Conservation (phyloP, 2,329 filamentous ascomycete species). For the Colletotrichum sp. region DNA sequence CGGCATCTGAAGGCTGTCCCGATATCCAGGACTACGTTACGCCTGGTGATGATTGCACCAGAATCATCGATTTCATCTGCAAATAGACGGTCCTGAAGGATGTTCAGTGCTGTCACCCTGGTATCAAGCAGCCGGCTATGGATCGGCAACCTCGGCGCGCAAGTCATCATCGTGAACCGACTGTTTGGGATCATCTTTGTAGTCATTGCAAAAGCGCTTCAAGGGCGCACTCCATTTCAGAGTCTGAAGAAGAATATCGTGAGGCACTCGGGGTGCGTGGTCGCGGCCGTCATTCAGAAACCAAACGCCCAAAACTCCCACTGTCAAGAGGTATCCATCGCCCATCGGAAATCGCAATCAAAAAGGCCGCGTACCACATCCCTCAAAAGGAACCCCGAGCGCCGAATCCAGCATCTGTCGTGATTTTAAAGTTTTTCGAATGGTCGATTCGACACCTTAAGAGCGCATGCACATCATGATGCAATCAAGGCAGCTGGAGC, state of each 20-base stretch:
- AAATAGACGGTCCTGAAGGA: background rate
- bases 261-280: background rate
- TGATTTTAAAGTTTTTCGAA: background rate
- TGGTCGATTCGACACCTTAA: background rate
- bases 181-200: background rate
- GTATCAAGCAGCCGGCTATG: background rate
- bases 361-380: background rate
- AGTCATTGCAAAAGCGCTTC: background rate
- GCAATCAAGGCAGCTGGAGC: slow-evolving; percentile 4
- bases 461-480: background rate
- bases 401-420: background rate
- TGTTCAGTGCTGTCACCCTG: background rate
- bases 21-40: rapidly evolving
- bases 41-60: background rate
- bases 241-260: background rate
- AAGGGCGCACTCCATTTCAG: background rate
- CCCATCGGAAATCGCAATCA: background rate
- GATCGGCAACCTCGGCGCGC: too few relatives aligned
- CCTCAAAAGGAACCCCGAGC: background rate
- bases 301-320: background rate
- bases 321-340: background rate
- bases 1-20: background rate
- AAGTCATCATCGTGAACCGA: rapidly evolving
- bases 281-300: background rate
- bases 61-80: background rate